Conservation (phyloP, 306 rosid species). For the Cyclanthera cordifolia region DNA sequence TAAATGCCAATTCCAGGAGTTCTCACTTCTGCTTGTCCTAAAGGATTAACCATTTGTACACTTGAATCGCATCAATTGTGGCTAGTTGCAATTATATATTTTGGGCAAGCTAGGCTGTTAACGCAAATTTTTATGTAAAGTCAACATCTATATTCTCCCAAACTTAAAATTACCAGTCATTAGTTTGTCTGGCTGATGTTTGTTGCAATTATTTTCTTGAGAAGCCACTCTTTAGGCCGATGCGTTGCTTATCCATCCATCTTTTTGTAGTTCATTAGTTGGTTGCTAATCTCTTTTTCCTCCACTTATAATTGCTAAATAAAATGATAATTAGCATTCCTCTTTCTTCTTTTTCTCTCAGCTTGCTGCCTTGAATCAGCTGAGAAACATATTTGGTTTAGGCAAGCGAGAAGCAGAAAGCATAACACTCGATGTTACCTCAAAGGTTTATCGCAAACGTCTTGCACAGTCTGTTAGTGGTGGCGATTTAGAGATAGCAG, state of each 20-base stretch:
- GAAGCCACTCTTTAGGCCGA: neutral
- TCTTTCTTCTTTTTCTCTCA: slow-evolving; percentile 11
- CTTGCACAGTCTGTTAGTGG: slow-evolving; percentile 58
- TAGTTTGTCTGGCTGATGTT: neutral
- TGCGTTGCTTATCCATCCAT: neutral
- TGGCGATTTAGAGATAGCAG: slow-evolving; percentile 74
- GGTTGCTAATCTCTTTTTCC: neutral
- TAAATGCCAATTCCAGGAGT: neutral
- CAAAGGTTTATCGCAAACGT: slow-evolving; percentile 67
- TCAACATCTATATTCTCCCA: neutral
- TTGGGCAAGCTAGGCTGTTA: neutral
- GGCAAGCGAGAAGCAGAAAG: slow-evolving; percentile 88
- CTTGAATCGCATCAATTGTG: neutral
- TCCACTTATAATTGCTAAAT: neutral
- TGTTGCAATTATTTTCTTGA: neutral
- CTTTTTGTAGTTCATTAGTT: neutral
- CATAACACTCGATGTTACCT: slow-evolving; percentile 57
- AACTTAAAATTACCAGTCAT: neutral
- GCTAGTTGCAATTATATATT: no score
- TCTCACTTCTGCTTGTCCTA: neutral
- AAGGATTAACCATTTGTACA: no score
- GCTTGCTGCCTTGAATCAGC: slow-evolving; percentile 63
- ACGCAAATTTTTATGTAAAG: neutral
- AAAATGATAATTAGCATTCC: neutral
- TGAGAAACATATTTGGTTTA: slow-evolving; percentile 82